Conservation (phyloP, 495 filamentous ascomycete genomes). For the Geoglossum glabrum region DNA sequence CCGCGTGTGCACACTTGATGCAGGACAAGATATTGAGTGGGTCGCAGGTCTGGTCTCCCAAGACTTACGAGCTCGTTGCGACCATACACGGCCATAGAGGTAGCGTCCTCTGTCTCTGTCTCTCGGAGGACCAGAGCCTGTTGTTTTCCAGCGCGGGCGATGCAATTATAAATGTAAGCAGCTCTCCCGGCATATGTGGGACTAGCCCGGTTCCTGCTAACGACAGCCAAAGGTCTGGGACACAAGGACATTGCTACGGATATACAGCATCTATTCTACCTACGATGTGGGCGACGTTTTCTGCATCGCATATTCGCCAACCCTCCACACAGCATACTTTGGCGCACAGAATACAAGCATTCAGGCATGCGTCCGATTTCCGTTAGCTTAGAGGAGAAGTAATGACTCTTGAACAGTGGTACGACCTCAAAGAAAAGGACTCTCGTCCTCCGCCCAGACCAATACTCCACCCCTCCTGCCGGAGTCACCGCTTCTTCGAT, state of each 20-base stretch:
- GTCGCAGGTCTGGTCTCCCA: constrained; percentile 53
- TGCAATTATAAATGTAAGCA: constrained; percentile 63
- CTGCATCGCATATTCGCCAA: constrained; percentile 65
- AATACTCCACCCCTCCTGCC: constrained; percentile 49
- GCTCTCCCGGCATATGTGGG: neutral
- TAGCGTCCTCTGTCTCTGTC: constrained; percentile 67
- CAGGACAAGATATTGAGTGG: neutral
- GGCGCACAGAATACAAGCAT: constrained; percentile 91
- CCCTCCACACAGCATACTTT: constrained; percentile 64
- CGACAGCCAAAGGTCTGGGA: constrained; percentile 41
- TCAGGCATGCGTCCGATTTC: constrained; percentile 28
- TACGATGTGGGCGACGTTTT: constrained; percentile 96
- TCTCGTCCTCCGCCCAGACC: constrained; percentile 37
- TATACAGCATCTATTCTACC: constrained; percentile 81
- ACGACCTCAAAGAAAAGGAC: constrained; percentile 33
- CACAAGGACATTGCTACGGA: constrained; percentile 35
- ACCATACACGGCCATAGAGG: constrained; percentile 72
- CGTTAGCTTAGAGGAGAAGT: neutral
- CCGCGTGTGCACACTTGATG: neutral
- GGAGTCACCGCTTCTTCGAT: constrained; percentile 91
- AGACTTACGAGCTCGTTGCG: constrained; percentile 58
- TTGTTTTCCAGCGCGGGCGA: constrained; percentile 91
- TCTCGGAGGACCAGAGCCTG: constrained; percentile 50
- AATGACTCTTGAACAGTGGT: constrained; percentile 29
- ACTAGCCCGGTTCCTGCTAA: constrained; percentile 3